Conservation (phyloP, 2,329 filamentous ascomycete genomes). For the Diplocarpon mali region DNA sequence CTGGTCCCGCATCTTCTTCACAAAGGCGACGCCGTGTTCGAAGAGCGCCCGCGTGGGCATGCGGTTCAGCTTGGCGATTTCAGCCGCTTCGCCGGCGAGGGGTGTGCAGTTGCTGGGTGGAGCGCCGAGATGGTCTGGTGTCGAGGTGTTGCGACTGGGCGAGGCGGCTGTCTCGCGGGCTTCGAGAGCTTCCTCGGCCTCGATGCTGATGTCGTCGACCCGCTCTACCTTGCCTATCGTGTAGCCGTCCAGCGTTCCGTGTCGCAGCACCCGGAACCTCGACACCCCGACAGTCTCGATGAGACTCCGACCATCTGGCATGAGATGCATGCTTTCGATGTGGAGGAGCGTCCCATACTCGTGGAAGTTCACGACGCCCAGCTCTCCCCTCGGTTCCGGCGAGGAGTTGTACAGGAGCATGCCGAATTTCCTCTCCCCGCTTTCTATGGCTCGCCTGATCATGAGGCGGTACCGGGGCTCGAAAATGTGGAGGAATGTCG, state of each 20-base stretch:
- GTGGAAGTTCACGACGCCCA: conserved; percentile 48
- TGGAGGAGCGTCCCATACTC: conserved; percentile 69
- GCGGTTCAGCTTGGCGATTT: conserved; percentile 20
- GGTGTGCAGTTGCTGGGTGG: conserved; percentile 12
- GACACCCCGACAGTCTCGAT: conserved; percentile 68
- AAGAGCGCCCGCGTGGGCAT: conserved; percentile 60
- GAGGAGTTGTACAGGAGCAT: conserved; percentile 64
- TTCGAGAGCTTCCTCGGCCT: conserved; percentile 70
- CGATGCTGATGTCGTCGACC: conserved; percentile 69
- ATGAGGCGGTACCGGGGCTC: conserved; percentile 87
- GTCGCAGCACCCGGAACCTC: conserved; percentile 60
- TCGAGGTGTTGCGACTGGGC: conserved; percentile 7
- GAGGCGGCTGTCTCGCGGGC: conserved; percentile 46
- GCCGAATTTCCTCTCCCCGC: conserved; percentile 63
- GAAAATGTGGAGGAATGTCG: conserved; percentile 82
- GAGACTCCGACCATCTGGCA: conserved; percentile 71
- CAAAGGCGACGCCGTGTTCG: conserved; percentile 53
- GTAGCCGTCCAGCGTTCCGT: conserved; percentile 64
- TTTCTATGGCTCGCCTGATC: conserved; percentile 66
- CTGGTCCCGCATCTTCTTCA: conserved; percentile 54
- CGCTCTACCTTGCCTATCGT: conserved; percentile 63
- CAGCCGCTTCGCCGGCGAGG: background rate
- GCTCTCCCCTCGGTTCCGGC: conserved; percentile 39
- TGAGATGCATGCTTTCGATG: conserved; percentile 61
- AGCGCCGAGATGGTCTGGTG: conserved; percentile 14